Evolutionary conservation across 352 stramenopile species (phyloP).

Genomic region (Globisporangium spiculum): DNA sequence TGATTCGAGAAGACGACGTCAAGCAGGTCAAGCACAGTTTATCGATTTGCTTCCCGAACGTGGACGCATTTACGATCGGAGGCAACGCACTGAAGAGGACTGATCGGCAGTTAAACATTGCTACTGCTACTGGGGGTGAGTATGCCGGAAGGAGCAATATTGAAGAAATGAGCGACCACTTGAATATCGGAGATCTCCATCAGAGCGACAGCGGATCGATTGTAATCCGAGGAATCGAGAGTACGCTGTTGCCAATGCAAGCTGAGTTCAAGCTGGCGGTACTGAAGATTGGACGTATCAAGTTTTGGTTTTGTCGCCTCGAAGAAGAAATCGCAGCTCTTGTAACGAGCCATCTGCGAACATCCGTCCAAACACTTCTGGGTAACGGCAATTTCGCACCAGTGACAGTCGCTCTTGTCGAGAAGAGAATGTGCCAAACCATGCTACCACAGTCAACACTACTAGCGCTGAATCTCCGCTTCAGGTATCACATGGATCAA

Average conservation of each 20-base stretch:
- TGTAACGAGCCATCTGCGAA: constrained; percentile 35
- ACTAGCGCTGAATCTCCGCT: constrained; percentile 13
- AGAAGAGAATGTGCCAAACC: constrained; percentile 7
- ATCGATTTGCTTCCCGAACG: constrained; percentile 35
- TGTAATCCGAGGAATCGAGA: constrained; percentile 13
- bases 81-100: neutral
- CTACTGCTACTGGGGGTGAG: neutral
- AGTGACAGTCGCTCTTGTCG: neutral
- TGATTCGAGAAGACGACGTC: constrained; percentile 41
- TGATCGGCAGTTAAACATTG: neutral
- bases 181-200: neutral
- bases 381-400: constrained; percentile 2
- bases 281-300: constrained; percentile 63
- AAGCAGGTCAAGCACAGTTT: constrained; percentile 27
- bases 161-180: neutral
- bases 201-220: neutral
- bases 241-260: neutral
- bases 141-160: neutral
- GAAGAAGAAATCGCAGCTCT: constrained; percentile 59
- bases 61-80: constrained; percentile 32
- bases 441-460: constrained; percentile 14
- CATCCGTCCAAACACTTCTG: constrained; percentile 24
- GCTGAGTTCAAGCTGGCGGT: constrained; percentile 32
- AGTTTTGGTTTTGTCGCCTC: constrained; percentile 62
- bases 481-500: constrained; percentile 16